These are phyloP conservation scores for Diutina pseudorugosa DNA, from an alignment of 1,139 yeast genomes.

Conservation along the genomic window DNA sequence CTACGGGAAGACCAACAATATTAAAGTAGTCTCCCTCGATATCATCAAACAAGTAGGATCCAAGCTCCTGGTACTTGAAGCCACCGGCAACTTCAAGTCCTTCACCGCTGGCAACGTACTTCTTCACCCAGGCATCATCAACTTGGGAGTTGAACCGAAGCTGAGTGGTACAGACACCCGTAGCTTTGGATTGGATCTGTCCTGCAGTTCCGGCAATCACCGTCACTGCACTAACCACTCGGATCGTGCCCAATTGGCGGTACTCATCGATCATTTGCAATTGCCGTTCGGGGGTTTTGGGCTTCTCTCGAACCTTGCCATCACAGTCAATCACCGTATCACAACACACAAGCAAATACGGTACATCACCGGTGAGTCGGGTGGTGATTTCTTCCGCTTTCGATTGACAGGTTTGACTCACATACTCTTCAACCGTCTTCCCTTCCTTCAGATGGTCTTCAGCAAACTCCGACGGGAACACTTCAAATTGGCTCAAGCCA, in stretches of 20 bases:
- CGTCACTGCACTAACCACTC: slow-evolving; percentile 60
- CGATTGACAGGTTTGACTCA: slow-evolving; percentile 50
- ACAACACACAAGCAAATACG: slow-evolving; percentile 47
- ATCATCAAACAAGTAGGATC: slow-evolving; percentile 48
- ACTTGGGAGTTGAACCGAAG: slow-evolving; percentile 21
- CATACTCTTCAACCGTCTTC: slow-evolving; percentile 49
- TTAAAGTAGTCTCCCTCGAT: slow-evolving; percentile 76
- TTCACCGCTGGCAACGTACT: slow-evolving; percentile 60
- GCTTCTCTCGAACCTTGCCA: slow-evolving; percentile 66
- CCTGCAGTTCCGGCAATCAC: slow-evolving; percentile 17
- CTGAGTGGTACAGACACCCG: slow-evolving; percentile 11
- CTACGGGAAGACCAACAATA: slow-evolving; percentile 82
- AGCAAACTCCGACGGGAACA: slow-evolving; percentile 50
- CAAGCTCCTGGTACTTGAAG: slow-evolving; percentile 67
- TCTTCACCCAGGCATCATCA: slow-evolving; percentile 39
- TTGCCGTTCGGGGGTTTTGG: slow-evolving; percentile 33
- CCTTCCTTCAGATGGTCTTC: slow-evolving; percentile 56
- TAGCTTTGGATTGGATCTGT: slow-evolving; percentile 6
- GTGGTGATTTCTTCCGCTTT: slow-evolving; percentile 44
- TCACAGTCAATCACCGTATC: slow-evolving; percentile 70
- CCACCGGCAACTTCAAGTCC: slow-evolving; percentile 89
- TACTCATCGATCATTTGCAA: slow-evolving; percentile 35
- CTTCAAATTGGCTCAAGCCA: slow-evolving; percentile 38
- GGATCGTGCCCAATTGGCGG: slow-evolving; percentile 29
- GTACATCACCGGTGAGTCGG: slow-evolving; percentile 18